Conservation (phyloP, 2,329 filamentous ascomycete genomes). For the Sclerotiophoma versabilis region DNA sequence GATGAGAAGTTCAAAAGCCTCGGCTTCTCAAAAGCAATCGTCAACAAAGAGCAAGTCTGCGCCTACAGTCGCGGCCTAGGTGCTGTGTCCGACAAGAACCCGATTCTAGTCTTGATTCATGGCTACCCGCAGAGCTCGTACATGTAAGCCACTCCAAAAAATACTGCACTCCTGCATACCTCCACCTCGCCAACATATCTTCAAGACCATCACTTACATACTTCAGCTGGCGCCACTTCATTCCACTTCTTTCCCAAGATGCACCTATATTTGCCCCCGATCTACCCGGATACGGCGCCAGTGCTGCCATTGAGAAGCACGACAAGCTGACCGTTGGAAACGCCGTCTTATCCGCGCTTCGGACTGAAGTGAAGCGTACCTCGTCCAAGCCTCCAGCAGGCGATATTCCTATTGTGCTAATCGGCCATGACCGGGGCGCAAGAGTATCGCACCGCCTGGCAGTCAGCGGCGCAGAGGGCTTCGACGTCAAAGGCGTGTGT, state of each 20-base stretch:
- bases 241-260: constrained; percentile 37
- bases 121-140: constrained; percentile 44
- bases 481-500: constrained; percentile 46
- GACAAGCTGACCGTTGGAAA: constrained; percentile 43
- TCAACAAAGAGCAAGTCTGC: constrained; percentile 37
- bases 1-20: constrained; percentile 39
- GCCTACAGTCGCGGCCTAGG: constrained; percentile 37
- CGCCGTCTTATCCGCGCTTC: constrained; percentile 33
- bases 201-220: not conserved
- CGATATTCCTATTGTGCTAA: constrained; percentile 47
- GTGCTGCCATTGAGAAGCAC: constrained; percentile 31
- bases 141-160: constrained; percentile 24
- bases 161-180: not conserved
- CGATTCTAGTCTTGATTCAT: constrained; percentile 41
- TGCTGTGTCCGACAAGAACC: constrained; percentile 34
- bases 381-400: constrained; percentile 9
- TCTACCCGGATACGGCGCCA: constrained; percentile 44
- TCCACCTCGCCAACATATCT: not conserved
- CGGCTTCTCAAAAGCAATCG: constrained; percentile 34
- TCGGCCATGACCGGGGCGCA: constrained; percentile 65
- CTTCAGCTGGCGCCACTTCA: constrained; percentile 43
- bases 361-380: constrained; percentile 31
- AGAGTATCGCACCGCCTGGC: constrained; percentile 63
- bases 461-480: constrained; percentile 55
- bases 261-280: constrained; percentile 42